A percentile compares a stretch with the other conserved stretches of the same genome.
These are phyloP conservation scores for Paxillus rubicundulus DNA, from an alignment of 768 basidiomycete species.

Conservation along the genomic window DNA sequence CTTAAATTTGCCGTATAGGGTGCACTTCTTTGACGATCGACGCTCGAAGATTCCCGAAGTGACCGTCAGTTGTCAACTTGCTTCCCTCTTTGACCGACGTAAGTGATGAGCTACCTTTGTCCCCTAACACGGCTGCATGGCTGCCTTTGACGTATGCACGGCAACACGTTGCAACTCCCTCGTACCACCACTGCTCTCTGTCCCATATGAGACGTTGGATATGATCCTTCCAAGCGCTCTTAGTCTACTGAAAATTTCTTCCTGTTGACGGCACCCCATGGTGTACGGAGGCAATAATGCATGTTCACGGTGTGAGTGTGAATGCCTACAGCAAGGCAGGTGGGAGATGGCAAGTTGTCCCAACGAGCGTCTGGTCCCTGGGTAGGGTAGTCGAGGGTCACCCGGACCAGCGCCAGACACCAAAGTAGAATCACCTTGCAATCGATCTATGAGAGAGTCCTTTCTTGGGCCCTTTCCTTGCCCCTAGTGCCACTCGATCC, in stretches of 20 bases:
- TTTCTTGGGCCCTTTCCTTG: constrained; percentile 19
- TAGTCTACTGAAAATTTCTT: constrained; percentile 6
- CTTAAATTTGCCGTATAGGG: constrained; percentile 17
- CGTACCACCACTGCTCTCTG: constrained; percentile 1
- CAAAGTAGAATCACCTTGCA: constrained; percentile 8
- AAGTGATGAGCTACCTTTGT: constrained; percentile 6
- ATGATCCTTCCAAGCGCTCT: neutral
- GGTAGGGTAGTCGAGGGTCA: neutral
- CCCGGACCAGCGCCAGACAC: neutral
- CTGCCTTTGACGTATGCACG: constrained; percentile 23
- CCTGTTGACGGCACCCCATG: constrained; percentile 4
- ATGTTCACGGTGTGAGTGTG: constrained; percentile 1
- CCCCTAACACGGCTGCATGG: constrained; percentile 2
- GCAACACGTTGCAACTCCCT: constrained; percentile 16
- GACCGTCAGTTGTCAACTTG: constrained; percentile 6
- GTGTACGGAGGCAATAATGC: constrained; percentile 5
- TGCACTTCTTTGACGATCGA: constrained; percentile 26
- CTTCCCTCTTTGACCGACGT: constrained; percentile 11
- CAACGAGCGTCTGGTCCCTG: constrained; percentile 7
- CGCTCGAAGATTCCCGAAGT: constrained; percentile 23
- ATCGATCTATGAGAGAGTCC: constrained; percentile 20
- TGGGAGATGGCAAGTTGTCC: constrained; percentile 9
- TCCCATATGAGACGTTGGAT: constrained; percentile 1
- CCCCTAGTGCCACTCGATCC: constrained; percentile 38
- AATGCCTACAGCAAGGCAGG: neutral